A percentile compares a stretch with the other conserved stretches of the same genome.
Conservation (phyloP, 1,139 yeast species). For the Pichia cactophila region DNA sequence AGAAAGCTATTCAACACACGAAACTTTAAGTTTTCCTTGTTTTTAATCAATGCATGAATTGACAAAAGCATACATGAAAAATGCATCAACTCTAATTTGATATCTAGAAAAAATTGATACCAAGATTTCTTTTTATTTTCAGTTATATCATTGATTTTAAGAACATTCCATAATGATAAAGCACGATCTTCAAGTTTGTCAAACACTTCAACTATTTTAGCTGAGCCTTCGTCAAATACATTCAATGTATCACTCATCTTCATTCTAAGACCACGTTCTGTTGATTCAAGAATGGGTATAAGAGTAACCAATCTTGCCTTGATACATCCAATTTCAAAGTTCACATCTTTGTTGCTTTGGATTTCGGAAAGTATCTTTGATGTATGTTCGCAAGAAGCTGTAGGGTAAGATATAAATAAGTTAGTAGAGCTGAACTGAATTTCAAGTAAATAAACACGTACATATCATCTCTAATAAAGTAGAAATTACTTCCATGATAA, state of each 20-base stretch:
- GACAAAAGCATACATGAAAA: slow-evolving; percentile 24
- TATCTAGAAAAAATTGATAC: background rate
- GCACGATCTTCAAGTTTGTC: slow-evolving; percentile 18
- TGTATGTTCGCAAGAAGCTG: background rate
- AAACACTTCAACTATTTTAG: slow-evolving; percentile 2
- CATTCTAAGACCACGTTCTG: slow-evolving; percentile 11
- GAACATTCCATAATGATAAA: slow-evolving; percentile 28
- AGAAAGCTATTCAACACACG: slow-evolving; percentile 19
- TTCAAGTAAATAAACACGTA: background rate
- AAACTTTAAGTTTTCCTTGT: slow-evolving; percentile 13
- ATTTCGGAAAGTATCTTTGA: too few relatives aligned
- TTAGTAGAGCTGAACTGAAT: background rate
- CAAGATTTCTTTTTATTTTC: background rate
- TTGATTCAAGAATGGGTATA: slow-evolving; percentile 14
- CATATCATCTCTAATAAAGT: slow-evolving; percentile 8
- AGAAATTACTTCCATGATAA: slow-evolving; percentile 5
- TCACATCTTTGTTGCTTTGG: background rate
- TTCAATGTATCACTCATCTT: background rate
- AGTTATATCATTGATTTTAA: slow-evolving; percentile 13
- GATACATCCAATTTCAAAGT: slow-evolving; percentile 14
- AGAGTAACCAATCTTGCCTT: slow-evolving; percentile 12
- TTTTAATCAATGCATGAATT: slow-evolving; percentile 20
- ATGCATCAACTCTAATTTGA: slow-evolving; percentile 9
- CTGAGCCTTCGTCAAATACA: background rate
- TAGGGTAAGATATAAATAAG: background rate